A percentile compares a stretch with the other conserved stretches of the same genome.
Conservation (phyloP, 1,284 basidiomycete species). For the Ceratobasidium sp. region DNA sequence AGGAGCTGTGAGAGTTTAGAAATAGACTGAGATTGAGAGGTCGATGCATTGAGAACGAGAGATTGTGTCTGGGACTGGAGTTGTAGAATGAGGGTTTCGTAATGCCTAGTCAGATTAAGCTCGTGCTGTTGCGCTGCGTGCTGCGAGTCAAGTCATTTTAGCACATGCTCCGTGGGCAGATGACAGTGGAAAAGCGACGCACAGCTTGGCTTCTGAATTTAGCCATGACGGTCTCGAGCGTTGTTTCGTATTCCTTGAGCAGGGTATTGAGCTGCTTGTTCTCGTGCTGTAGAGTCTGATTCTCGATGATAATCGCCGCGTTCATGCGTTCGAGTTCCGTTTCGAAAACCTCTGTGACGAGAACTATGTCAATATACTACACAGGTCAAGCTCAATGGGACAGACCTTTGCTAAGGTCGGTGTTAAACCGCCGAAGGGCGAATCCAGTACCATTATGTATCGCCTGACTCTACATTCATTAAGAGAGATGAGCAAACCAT, state of each 20-base stretch:
- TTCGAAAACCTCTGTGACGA: constrained; percentile 84
- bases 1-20: constrained; percentile 80
- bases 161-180: constrained; percentile 34
- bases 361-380: constrained; percentile 18
- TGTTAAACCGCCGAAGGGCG: constrained; percentile 89
- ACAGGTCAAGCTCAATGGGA: constrained; percentile 44
- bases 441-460: constrained; percentile 83
- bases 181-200: constrained; percentile 59
- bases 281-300: constrained; percentile 91
- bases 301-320: constrained; percentile 93
- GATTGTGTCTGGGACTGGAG: constrained; percentile 76
- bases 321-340: constrained; percentile 93
- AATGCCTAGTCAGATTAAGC: constrained; percentile 89
- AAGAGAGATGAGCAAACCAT: constrained; percentile 71
- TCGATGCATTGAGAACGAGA: constrained; percentile 71
- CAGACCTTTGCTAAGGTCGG: constrained; percentile 90
- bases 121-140: constrained; percentile 94
- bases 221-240: constrained; percentile 95
- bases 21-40: constrained; percentile 76
- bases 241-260: constrained; percentile 94
- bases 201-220: constrained; percentile 96
- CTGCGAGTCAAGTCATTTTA: constrained; percentile 61
- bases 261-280: constrained; percentile 92
- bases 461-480: constrained; percentile 76
- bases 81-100: constrained; percentile 85